Conservation (phyloP, 306 rosid species). For the Lagenaria siceraria region DNA sequence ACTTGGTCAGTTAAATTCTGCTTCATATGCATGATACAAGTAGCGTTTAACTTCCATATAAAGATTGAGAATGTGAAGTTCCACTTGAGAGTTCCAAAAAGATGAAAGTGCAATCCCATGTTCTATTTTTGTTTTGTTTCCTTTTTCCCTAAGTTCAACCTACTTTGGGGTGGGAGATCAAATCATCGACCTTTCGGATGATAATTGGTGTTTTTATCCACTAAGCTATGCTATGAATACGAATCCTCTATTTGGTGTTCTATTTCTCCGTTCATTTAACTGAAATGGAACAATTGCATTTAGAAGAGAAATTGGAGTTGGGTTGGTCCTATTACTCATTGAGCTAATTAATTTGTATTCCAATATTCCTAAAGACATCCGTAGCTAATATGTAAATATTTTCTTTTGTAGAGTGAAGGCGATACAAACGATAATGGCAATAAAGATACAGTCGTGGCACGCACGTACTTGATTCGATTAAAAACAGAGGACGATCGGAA, state of each 20-base stretch:
- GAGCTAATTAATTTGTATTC: not conserved
- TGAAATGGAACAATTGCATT: not conserved
- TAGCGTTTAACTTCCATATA: not conserved
- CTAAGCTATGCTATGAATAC: no score
- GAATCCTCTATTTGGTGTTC: no score
- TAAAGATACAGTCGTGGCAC: conserved; percentile 46
- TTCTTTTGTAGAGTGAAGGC: conserved; percentile 42
- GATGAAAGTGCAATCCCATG: not conserved
- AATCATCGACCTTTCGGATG: no score
- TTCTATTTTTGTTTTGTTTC: not conserved
- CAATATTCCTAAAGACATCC: not conserved
- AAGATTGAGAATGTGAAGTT: not conserved
- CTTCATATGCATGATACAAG: not conserved
- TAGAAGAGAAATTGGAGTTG: not conserved
- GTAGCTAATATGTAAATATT: not conserved
- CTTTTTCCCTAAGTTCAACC: no score
- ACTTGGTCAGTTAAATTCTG: not conserved
- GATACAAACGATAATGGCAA: conserved; percentile 37
- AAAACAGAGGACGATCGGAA: conserved; percentile 79
- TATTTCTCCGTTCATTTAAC: not conserved
- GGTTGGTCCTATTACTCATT: not conserved
- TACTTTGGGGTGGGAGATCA: no score
- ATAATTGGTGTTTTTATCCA: no score
- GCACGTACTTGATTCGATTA: conserved; percentile 73
- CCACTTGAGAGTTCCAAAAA: no score